Conservation (phyloP, 768 basidiomycete genomes). For the Lyophyllum atratum region DNA sequence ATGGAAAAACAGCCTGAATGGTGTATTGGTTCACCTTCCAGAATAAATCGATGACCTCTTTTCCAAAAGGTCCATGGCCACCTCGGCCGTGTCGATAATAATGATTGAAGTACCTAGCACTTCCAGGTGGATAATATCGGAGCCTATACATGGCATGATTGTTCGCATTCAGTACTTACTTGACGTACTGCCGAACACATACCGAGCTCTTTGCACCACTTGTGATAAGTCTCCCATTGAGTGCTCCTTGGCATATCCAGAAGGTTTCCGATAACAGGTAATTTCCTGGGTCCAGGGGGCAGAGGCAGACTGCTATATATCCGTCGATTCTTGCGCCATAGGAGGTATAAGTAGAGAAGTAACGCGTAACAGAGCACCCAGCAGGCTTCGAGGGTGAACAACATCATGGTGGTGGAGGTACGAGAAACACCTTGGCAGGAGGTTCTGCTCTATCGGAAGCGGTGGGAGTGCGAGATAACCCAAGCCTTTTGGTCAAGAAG, state of each 20-base stretch:
- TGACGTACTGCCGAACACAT: conserved; percentile 1
- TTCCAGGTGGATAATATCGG: conserved; percentile 25
- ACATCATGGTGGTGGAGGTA: background rate
- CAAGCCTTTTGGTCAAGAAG: no score
- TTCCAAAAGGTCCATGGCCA: conserved; percentile 24
- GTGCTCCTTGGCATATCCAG: conserved; percentile 37
- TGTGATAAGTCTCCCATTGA: conserved; percentile 38
- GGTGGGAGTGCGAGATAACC: no score
- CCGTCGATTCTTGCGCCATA: background rate
- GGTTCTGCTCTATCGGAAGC: no score
- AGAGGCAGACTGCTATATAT: conserved; percentile 25
- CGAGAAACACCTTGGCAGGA: no score
- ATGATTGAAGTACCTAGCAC: conserved; percentile 22
- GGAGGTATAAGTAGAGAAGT: conserved; percentile 22
- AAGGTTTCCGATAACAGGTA: conserved; percentile 42
- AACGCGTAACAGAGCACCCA: conserved; percentile 11
- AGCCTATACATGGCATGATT: conserved; percentile 5
- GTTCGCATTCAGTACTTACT: background rate
- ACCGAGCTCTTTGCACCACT: conserved; percentile 42
- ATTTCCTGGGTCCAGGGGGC: conserved; percentile 43
- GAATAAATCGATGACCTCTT: conserved; percentile 22
- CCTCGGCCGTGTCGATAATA: conserved; percentile 22
- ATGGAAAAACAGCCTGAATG: conserved; percentile 8
- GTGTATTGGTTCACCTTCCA: conserved; percentile 12
- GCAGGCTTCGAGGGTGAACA: background rate